Evolutionary conservation across 23 red algal species (phyloP).

Genomic region (Gracilaria gracilis): DNA sequence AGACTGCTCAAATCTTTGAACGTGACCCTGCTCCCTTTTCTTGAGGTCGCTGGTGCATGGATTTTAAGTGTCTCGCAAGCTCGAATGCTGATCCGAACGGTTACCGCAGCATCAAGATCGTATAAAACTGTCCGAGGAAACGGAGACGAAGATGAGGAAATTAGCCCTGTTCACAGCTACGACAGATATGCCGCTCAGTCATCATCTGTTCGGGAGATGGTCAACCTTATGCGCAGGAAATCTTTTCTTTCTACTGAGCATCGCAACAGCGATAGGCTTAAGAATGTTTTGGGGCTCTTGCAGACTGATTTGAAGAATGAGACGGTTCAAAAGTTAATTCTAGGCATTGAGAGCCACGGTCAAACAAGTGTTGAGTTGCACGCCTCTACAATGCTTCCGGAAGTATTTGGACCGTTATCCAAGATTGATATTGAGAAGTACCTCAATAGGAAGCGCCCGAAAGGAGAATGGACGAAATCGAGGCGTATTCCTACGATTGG

Average conservation of each 20-base stretch:
- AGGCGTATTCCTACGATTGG: conserved; percentile 1
- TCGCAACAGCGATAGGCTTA: neutral
- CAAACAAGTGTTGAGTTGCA: conserved; percentile 30
- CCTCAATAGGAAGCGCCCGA: too few relatives aligned
- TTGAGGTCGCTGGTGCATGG: neutral
- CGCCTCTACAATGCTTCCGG: conserved; percentile 31
- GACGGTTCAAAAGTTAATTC: conserved; percentile 1
- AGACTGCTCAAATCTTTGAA: neutral
- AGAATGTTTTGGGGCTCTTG: neutral
- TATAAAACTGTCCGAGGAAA: neutral
- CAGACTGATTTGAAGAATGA: neutral
- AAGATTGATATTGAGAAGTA: neutral
- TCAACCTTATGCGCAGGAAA: neutral
- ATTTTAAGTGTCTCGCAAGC: neutral
- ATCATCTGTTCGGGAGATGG: neutral
- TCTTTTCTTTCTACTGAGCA: conserved; percentile 9
- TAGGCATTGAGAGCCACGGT: conserved; percentile 15
- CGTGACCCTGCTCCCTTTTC: neutral
- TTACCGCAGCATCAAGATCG: neutral
- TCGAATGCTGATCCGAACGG: neutral
- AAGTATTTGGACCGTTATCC: conserved; percentile 22
- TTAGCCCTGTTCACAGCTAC: neutral
- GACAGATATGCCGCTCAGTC: neutral
- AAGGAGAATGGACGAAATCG: too few relatives aligned
- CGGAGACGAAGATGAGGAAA: too few relatives aligned